Percentiles rank a stretch among this genome's conserved stretches.
phyloP scores from a whole-genome alignment of 805 yeast species.

The Debaryomyces tyrocola region DNA sequence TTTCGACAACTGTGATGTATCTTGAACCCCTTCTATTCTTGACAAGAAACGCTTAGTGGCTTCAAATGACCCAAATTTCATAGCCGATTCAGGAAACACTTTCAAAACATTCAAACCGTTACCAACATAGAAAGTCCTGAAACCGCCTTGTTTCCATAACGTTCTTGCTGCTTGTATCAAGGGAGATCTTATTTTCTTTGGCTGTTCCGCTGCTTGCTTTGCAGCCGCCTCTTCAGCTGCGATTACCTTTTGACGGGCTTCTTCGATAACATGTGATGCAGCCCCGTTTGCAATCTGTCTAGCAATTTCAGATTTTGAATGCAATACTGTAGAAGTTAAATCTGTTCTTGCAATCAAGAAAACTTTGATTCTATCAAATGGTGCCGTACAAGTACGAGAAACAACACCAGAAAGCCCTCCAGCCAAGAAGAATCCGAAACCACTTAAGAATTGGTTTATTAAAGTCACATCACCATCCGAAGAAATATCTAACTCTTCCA shows the following conservation, averaged over 20 bases:
- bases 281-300: constrained; percentile 36
- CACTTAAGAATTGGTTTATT: constrained; percentile 73
- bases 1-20: constrained; percentile 68
- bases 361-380: constrained; percentile 92
- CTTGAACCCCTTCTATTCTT: constrained; percentile 70
- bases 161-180: constrained; percentile 76
- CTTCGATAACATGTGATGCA: constrained; percentile 33
- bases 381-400: constrained; percentile 95
- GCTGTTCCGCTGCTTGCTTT: constrained; percentile 37
- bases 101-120: constrained; percentile 91
- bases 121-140: constrained; percentile 87
- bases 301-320: constrained; percentile 49
- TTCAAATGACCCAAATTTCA: constrained; percentile 95
- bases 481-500: constrained; percentile 75
- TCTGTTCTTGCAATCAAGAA: constrained; percentile 91
- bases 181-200: constrained; percentile 63
- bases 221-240: constrained; percentile 26
- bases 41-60: constrained; percentile 76
- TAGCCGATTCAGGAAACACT: constrained; percentile 96
- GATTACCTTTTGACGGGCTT: constrained; percentile 29
- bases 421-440: constrained; percentile 87
- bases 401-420: constrained; percentile 97
- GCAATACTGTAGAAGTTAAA: constrained; percentile 65
- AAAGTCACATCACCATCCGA: constrained; percentile 92
- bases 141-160: constrained; percentile 85